Conservation (phyloP, 78 protist genomes). For the Acrasis kona region DNA sequence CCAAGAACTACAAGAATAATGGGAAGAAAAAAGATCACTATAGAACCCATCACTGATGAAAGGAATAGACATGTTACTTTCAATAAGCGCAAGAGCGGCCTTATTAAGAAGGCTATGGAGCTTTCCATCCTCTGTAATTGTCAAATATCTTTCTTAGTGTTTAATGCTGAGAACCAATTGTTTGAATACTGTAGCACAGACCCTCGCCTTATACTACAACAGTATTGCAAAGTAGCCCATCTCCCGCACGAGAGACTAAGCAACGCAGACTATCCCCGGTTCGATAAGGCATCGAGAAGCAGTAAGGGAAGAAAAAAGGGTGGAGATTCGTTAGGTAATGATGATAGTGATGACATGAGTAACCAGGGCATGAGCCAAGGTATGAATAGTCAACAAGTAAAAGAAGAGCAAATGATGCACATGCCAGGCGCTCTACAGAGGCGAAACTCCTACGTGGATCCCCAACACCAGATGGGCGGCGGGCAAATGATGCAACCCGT, state of each 20-base stretch:
- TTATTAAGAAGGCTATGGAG: constrained; percentile 78
- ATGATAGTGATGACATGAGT: not conserved
- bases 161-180: not conserved
- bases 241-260: not conserved
- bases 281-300: not conserved
- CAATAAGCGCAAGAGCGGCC: constrained; percentile 67
- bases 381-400: too few relatives aligned
- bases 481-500: too few relatives aligned
- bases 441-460: too few relatives aligned
- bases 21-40: constrained; percentile 29
- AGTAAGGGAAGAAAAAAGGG: not conserved
- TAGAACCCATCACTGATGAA: constrained; percentile 7
- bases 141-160: constrained; percentile 59
- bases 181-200: constrained; percentile 3
- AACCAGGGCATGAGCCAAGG: too few relatives aligned
- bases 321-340: not conserved
- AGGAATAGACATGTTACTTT: constrained; percentile 42
- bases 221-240: not conserved
- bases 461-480: too few relatives aligned
- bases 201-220: not conserved
- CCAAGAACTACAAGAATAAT: too few relatives aligned
- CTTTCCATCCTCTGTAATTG: constrained; percentile 65
- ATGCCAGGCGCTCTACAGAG: too few relatives aligned
- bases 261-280: not conserved
- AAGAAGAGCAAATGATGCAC: too few relatives aligned